Base-by-base conservation (phyloP, 805 yeast species). In the Sugiyamaella lignohabitans region DNA sequence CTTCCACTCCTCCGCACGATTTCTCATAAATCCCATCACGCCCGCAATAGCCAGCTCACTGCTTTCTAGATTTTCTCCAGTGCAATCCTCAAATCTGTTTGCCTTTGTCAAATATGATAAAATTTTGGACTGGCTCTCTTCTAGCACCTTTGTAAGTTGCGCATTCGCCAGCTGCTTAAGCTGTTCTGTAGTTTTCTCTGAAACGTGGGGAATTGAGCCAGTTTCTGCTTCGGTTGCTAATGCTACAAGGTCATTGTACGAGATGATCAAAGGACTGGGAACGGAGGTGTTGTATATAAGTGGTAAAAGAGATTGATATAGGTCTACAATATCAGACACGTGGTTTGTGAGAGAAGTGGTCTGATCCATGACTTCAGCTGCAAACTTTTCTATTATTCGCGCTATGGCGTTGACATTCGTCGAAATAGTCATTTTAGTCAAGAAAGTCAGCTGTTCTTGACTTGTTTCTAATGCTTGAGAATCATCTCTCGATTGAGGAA, bases 271-370 rank as follows among this genome's bases (percentile, higher is more conserved):
- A 10, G 50, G 51, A n/a, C n/a, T n/a, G n/a, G n/a, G n/a, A n/a
- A n/a, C n/a, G 3, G 32, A 42, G 17, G 11, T 17, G 11, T 48
- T 20, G 37, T 59, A 59, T 1, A 47, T 38, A 5, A 45, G 5
- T 1, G 57, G 54, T 6, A 53, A 43, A 3, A 59, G 48, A 14
- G 60, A 59, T 2, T 58, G 49, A 42, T 45, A 59, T 1, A 59
- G 46, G 5, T 55, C 47, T n/a, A 56, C 40, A 16, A 57, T 30
- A 38, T 54, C 55, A 24, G 48, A 27, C 21, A 41, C 39, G 17
- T 45, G 48, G 19, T 23, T 42, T 5, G 38, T 10, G 3, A 44
- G 17, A n/a, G 16, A 3, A 5, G n/a, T 27, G 11, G 20, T 20
- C 16, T 38, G 16, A 5, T n/a, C 38, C 4, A 37, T n/a, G 2